Conservation (phyloP, 1,284 basidiomycete species). For the Taiwanofungus camphoratus region DNA sequence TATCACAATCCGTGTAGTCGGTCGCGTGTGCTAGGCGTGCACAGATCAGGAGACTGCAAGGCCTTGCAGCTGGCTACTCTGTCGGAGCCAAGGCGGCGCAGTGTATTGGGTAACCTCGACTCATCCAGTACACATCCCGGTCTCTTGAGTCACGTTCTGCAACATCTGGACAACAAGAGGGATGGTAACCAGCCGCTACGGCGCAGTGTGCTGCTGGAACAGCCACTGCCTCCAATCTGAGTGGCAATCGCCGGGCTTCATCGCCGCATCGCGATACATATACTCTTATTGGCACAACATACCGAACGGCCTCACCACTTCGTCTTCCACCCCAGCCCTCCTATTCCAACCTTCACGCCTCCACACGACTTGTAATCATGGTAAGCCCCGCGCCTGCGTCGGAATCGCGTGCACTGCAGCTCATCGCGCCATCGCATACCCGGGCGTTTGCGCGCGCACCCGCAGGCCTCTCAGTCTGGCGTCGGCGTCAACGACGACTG, state of each 20-base stretch:
- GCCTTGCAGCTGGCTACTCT: too few relatives aligned
- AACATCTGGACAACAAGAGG: too few relatives aligned
- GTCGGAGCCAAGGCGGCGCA: too few relatives aligned
- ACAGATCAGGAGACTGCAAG: too few relatives aligned
- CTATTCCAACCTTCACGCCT: slow-evolving; percentile 13
- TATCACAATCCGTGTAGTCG: too few relatives aligned
- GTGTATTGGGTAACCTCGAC: too few relatives aligned
- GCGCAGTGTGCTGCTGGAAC: not conserved
- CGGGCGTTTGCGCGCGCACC: slow-evolving; percentile 6
- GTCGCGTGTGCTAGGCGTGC: too few relatives aligned
- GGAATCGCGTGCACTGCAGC: slow-evolving; percentile 18
- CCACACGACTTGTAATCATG: slow-evolving; percentile 18
- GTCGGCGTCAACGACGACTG: slow-evolving; percentile 60
- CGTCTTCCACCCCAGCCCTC: slow-evolving; percentile 12
- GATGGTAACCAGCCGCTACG: not conserved
- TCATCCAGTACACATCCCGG: too few relatives aligned
- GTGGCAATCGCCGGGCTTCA: slow-evolving; percentile 29
- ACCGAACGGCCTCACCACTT: slow-evolving; percentile 7
- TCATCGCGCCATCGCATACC: slow-evolving; percentile 3
- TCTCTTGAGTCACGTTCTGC: too few relatives aligned
- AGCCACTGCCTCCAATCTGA: slow-evolving; percentile 21
- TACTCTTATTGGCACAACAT: slow-evolving; percentile 14
- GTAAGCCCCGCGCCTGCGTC: slow-evolving; percentile 15
- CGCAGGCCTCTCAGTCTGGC: slow-evolving; percentile 63
- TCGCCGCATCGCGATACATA: slow-evolving; percentile 24